Evolutionary conservation across 495 filamentous ascomycete genomes (phyloP).

Genomic region (Hyphodiscus hymeniophilus): DNA sequence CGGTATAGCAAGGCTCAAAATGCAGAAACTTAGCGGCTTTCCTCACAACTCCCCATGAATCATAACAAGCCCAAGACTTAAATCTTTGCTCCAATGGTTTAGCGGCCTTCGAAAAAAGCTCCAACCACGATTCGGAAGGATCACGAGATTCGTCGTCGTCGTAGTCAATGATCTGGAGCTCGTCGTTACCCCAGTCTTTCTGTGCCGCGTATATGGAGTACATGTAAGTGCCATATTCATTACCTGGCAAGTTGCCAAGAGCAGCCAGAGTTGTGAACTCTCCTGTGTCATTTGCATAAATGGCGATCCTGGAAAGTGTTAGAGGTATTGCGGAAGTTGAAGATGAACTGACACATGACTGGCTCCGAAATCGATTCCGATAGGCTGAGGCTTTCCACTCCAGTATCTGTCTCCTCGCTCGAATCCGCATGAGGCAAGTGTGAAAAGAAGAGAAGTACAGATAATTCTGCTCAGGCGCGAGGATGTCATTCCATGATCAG

Average conservation of each 20-base stretch:
- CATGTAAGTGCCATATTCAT: neutral
- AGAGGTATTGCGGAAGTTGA: neutral
- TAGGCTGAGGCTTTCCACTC: slow-evolving; percentile 1
- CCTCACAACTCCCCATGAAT: too few relatives aligned
- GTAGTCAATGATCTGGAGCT: neutral
- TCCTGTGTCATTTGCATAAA: neutral
- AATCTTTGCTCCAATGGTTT: too few relatives aligned
- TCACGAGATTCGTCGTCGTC: neutral
- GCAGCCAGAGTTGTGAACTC: neutral
- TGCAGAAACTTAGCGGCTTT: too few relatives aligned
- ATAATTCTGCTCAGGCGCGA: too few relatives aligned
- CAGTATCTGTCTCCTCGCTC: slow-evolving; percentile 8
- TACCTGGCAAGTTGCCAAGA: too few relatives aligned
- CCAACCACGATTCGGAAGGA: too few relatives aligned
- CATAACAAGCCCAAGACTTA: too few relatives aligned
- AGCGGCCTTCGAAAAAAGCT: too few relatives aligned
- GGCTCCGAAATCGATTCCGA: slow-evolving; percentile 1
- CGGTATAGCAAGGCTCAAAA: too few relatives aligned
- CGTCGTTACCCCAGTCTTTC: neutral
- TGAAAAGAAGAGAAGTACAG: neutral
- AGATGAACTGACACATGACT: neutral
- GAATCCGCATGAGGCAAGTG: neutral
- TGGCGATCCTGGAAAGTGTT: neutral
- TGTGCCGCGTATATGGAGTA: neutral
- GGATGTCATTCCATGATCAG: too few relatives aligned